Percentiles rank a stretch among this genome's conserved stretches.
Evolutionary conservation across 306 rosid species (phyloP).

Genomic region (Mucuna pruriens): DNA sequence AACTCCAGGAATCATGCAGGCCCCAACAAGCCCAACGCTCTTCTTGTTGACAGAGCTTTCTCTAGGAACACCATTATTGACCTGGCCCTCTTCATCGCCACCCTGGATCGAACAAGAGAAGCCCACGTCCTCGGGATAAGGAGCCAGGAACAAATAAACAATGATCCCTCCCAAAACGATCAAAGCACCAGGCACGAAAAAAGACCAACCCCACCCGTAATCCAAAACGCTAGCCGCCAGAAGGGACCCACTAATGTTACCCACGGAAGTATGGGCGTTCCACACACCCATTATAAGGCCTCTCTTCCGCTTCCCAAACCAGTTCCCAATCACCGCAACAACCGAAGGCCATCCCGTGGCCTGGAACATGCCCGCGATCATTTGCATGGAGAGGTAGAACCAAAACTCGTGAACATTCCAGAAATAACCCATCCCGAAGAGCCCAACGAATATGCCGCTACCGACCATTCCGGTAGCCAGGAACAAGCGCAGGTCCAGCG

Average conservation of each 20-base stretch:
- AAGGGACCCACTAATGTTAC: conserved; percentile 79
- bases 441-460: conserved; percentile 66
- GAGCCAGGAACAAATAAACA: conserved; percentile 67
- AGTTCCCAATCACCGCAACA: conserved; percentile 84
- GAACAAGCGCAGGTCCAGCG: conserved; percentile 67
- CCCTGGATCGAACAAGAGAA: conserved; percentile 36
- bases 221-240: conserved; percentile 78
- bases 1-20: conserved; percentile 80
- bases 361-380: conserved; percentile 80
- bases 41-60: conserved; percentile 46
- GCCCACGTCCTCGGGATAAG: conserved; percentile 76
- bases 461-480: conserved; percentile 72
- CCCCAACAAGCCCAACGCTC: conserved; percentile 70
- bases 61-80: not conserved
- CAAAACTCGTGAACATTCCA: conserved; percentile 69
- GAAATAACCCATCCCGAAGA: conserved; percentile 81
- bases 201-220: conserved; percentile 94
- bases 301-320: conserved; percentile 86
- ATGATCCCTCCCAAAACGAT: conserved; percentile 65
- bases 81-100: conserved; percentile 55
- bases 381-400: conserved; percentile 67
- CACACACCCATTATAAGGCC: conserved; percentile 87
- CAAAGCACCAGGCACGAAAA: conserved; percentile 57
- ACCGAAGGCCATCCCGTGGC: conserved; percentile 95
- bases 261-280: conserved; percentile 89